Conservation (phyloP, 176 grass and related monocot species). For the Oryza australiensis region DNA sequence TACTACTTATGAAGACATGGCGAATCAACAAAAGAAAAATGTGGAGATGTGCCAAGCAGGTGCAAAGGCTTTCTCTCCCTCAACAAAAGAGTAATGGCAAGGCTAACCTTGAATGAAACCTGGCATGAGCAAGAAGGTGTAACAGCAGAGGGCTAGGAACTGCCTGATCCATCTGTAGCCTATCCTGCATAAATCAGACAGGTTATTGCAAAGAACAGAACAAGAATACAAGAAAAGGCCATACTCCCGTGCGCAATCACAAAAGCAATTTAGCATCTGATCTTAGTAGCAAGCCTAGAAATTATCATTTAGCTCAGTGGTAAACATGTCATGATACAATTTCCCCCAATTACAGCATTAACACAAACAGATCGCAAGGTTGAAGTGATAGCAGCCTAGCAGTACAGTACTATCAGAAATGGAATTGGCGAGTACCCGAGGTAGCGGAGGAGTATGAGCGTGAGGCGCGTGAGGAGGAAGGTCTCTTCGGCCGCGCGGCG, state of each 20-base stretch:
- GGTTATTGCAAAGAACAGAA: constrained; percentile 39
- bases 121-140: constrained; percentile 79
- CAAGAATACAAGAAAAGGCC: neutral
- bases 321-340: neutral
- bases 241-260: neutral
- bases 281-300: neutral
- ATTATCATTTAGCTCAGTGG: neutral
- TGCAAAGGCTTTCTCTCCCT: neutral
- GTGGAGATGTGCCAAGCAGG: neutral
- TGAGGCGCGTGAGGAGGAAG: constrained; percentile 77
- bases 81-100: neutral
- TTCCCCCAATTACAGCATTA: neutral
- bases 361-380: neutral
- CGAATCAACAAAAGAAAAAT: neutral
- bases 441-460: constrained; percentile 84
- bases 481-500: constrained; percentile 51
- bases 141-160: constrained; percentile 81
- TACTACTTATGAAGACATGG: neutral
- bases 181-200: constrained; percentile 58
- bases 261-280: neutral
- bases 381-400: neutral
- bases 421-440: constrained; percentile 55
- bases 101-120: constrained; percentile 84
- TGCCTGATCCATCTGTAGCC: constrained; percentile 92
- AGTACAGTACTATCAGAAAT: constrained; percentile 9